phyloP scores from a whole-genome alignment of 1,139 yeast species.

The Scheffersomyces insectosa region DNA sequence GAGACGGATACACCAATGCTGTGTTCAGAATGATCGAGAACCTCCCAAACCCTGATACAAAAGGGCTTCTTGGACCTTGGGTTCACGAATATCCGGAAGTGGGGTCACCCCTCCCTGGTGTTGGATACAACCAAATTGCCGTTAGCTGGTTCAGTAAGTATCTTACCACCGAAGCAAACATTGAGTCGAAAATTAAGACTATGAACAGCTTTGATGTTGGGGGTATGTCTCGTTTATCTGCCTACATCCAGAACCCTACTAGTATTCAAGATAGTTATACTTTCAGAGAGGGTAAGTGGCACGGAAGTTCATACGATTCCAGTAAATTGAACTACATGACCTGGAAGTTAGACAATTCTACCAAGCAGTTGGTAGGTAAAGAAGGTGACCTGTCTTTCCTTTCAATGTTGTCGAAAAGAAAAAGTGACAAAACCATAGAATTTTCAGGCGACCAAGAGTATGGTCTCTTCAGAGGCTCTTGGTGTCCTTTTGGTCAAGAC shows the following conservation, averaged over 20 bases:
- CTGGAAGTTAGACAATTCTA: background rate
- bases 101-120: constrained; percentile 42
- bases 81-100: constrained; percentile 47
- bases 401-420: background rate
- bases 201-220: constrained; percentile 12
- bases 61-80: constrained; percentile 43
- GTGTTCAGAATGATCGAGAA: constrained; percentile 39
- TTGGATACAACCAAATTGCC: constrained; percentile 40
- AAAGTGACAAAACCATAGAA: background rate
- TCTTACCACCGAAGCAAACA: constrained; percentile 21
- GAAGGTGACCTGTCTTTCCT: too few species aligned
- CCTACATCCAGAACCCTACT: constrained; percentile 39
- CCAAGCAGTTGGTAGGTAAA: background rate
- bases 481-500: constrained; percentile 43
- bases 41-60: constrained; percentile 27
- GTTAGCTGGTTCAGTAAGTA: constrained; percentile 37
- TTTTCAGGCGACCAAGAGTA: constrained; percentile 35
- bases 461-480: constrained; percentile 42
- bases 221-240: constrained; percentile 28
- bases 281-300: constrained; percentile 38
- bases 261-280: constrained; percentile 29
- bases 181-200: constrained; percentile 1
- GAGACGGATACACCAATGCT: constrained; percentile 43
- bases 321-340: background rate
- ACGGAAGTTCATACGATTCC: constrained; percentile 14